A percentile compares a stretch with the other conserved stretches of the same genome.
Evolutionary conservation across 2,329 filamentous ascomycete genomes (phyloP).

Genomic region (Trichoderma atrobrunneum): DNA sequence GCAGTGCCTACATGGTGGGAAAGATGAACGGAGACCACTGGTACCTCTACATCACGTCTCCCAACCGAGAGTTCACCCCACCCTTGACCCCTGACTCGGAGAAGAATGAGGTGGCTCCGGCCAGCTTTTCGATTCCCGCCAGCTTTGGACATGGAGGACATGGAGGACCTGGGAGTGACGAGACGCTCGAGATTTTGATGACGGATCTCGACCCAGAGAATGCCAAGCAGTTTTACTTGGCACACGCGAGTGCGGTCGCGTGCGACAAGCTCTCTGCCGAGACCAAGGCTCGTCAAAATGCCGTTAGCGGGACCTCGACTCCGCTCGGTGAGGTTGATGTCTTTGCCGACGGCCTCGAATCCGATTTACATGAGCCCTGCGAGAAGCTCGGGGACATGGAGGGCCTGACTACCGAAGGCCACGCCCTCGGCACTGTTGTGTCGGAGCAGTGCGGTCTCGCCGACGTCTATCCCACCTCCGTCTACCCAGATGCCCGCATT

Average conservation of each 20-base stretch:
- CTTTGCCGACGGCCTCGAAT: conserved; percentile 65
- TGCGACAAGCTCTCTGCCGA: conserved; percentile 72
- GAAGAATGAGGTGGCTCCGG: conserved; percentile 34
- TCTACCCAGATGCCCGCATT: conserved; percentile 89
- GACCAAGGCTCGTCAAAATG: conserved; percentile 60
- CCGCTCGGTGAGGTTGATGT: conserved; percentile 68
- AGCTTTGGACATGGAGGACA: conserved; percentile 40
- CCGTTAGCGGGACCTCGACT: conserved; percentile 58
- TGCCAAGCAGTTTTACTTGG: conserved; percentile 68
- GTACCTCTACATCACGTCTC: conserved; percentile 96
- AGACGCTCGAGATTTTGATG: conserved; percentile 74
- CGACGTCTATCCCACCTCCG: conserved; percentile 79
- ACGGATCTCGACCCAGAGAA: conserved; percentile 67
- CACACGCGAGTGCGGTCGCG: conserved; percentile 82
- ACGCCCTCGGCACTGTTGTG: conserved; percentile 87
- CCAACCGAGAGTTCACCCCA: conserved; percentile 74
- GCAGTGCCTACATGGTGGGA: conserved; percentile 98
- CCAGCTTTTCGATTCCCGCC: conserved; percentile 53
- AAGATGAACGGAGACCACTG: conserved; percentile 99
- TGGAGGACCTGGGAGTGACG: conserved; percentile 57
- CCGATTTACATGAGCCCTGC: conserved; percentile 49
- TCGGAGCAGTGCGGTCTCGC: conserved; percentile 86
- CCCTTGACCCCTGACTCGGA: conserved; percentile 70
- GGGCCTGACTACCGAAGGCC: conserved; percentile 85
- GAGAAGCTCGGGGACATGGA: conserved; percentile 59